phyloP scores from a whole-genome alignment of 2,329 filamentous ascomycete genomes.

The Chalaropsis ovoidea region DNA sequence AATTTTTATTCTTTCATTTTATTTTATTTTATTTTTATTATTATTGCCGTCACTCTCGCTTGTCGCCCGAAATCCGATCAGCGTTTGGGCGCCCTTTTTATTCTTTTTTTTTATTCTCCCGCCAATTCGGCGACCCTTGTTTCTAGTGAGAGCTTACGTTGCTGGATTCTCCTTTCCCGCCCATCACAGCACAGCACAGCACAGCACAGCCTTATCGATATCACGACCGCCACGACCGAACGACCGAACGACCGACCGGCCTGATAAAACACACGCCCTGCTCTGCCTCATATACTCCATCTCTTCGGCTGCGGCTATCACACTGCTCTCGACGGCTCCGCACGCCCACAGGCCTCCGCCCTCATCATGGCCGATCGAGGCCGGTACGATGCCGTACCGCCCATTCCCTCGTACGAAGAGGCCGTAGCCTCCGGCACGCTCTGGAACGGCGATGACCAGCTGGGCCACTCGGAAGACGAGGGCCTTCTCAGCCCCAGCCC shows the following conservation, averaged over 20 bases:
- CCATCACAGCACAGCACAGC: not conserved
- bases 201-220: not conserved
- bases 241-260: not conserved
- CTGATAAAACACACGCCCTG: not conserved
- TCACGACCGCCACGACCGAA: conserved; percentile 1
- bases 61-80: not conserved
- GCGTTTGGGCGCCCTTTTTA: not conserved
- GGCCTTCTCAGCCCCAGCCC: conserved; percentile 54
- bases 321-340: not conserved
- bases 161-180: not conserved
- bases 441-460: conserved; percentile 18
- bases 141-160: not conserved
- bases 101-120: not conserved
- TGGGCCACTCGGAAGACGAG: conserved; percentile 51
- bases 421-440: conserved; percentile 27
- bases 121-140: not conserved
- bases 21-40: conserved; percentile 2
- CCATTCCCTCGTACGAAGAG: conserved; percentile 29
- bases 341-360: not conserved
- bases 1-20: not conserved
- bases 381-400: conserved; percentile 29
- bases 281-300: not conserved
- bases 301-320: not conserved
- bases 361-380: conserved; percentile 23
- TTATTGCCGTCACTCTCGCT: not conserved